Evolutionary conservation across 176 grass and related monocot species (phyloP), one percentile per base, ranked within the genome.

Genomic region (Musa beccarii): DNA sequence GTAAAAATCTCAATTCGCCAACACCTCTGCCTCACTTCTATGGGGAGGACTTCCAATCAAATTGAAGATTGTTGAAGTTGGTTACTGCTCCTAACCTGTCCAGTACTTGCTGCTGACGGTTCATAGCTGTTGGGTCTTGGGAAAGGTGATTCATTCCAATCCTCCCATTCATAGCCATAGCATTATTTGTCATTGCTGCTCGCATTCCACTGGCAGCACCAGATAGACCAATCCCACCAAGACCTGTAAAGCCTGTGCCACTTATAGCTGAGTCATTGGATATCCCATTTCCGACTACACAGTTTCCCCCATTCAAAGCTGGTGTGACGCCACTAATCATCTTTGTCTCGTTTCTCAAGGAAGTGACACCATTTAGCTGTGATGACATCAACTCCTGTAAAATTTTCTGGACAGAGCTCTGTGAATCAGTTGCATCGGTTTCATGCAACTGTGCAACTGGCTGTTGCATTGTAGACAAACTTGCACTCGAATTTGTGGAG

Each of bases 41-140:
- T 11, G 69, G 34, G n/a, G 90, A 90, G 21, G 88, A 73, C 76
- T 98, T 98, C 88, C 94, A 98, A 71, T 98, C 94, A 78, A 93
- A 93, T 17, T 81, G 78, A 23, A 98, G 53, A 79, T 91, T 98
- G 89, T 91, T 98, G 77, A 91, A 93, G 87, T 69, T 93, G 80
- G 85, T 91, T 66, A 82, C 81, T 53, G 86, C 70, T 85, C 94
- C 88, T 81, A 97, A 82, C 66, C 90, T 87, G 8, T 86, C 76
- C 84, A 98, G 74, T 13, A 93, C 90, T 71, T 91, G 94, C 17
- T 90, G 92, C 52, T 85, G 83, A n/a, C 89, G 89, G 51, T 81
- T 78, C 83, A 96, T 62, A 59, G 68, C 22, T 22, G 59, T 79
- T 11, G 68, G 75, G 66, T 84, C 71, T 14, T 79, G 77, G 10